Conservation (phyloP, 129 eudicot genomes). For the Arctium minus region DNA sequence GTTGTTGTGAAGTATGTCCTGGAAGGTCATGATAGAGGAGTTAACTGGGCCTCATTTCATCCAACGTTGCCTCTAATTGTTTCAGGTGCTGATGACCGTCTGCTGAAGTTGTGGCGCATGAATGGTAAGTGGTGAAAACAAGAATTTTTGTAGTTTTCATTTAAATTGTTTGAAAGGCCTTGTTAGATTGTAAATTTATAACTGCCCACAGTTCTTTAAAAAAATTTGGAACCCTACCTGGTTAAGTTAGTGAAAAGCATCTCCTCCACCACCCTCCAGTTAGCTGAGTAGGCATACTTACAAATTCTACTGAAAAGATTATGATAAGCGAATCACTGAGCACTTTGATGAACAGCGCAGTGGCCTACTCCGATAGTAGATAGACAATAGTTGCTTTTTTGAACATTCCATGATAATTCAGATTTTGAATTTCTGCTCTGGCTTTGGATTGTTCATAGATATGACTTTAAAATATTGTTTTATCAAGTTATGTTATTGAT, state of each 20-base stretch:
- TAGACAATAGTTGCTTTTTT: too few species aligned
- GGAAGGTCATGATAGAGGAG: conserved; percentile 59
- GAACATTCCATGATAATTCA: too few species aligned
- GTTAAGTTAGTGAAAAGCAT: too few species aligned
- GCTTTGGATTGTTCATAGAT: too few species aligned
- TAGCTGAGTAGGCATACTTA: too few species aligned
- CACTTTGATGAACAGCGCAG: too few species aligned
- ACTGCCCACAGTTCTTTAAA: background rate
- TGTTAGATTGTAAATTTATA: background rate
- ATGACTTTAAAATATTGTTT: background rate
- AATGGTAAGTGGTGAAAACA: conserved; percentile 30
- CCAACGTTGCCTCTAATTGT: conserved; percentile 52
- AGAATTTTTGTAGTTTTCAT: background rate
- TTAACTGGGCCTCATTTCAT: conserved; percentile 54
- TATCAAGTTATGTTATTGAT: background rate
- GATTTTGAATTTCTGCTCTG: too few species aligned
- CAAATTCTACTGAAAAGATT: too few species aligned
- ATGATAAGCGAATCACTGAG: too few species aligned
- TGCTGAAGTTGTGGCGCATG: conserved; percentile 55
- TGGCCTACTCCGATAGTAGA: too few species aligned
- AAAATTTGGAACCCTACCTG: too few species aligned
- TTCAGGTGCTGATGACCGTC: conserved; percentile 56
- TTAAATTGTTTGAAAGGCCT: background rate
- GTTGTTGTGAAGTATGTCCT: conserved; percentile 56
- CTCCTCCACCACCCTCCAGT: too few species aligned